A percentile compares a stretch with the other conserved stretches of the same genome.
phyloP scores from a whole-genome alignment of 768 basidiomycete genomes.

The Phylloporus sp. region DNA sequence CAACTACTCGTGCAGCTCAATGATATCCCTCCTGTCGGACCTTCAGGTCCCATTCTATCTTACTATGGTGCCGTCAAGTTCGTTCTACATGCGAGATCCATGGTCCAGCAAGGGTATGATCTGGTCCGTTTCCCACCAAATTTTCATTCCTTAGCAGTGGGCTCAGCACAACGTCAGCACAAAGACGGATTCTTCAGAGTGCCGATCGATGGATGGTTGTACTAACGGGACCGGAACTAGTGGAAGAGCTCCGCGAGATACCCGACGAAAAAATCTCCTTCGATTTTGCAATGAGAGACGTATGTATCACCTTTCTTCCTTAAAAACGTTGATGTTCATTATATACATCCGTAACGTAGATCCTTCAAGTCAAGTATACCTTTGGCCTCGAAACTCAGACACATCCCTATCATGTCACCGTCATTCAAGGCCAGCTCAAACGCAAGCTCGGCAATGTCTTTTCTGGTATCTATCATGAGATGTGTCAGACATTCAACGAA shows the following conservation, averaged over 20 bases:
- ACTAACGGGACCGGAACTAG: conserved; percentile 36
- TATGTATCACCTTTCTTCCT: conserved; percentile 18
- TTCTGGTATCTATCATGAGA: conserved; percentile 33
- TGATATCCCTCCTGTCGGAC: conserved; percentile 35
- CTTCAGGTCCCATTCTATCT: conserved; percentile 33
- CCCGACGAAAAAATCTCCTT: conserved; percentile 46
- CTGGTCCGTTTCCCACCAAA: conserved; percentile 21
- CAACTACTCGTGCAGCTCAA: conserved; percentile 19
- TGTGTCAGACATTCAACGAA: conserved; percentile 30
- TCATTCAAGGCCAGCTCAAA: conserved; percentile 31
- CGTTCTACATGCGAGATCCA: conserved; percentile 27
- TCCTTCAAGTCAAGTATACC: conserved; percentile 37
- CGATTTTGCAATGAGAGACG: conserved; percentile 37
- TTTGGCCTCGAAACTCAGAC: conserved; percentile 33
- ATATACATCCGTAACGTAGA: conserved; percentile 29
- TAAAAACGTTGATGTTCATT: conserved; percentile 4
- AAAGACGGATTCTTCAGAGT: conserved; percentile 42
- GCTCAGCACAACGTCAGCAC: conserved; percentile 24
- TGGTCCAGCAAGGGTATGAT: conserved; percentile 37
- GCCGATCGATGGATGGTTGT: conserved; percentile 46
- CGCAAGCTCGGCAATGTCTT: conserved; percentile 33
- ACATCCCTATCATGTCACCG: conserved; percentile 35
- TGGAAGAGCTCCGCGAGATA: conserved; percentile 51
- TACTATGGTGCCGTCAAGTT: conserved; percentile 31
- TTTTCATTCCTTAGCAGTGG: not conserved